A percentile compares a stretch with the other conserved stretches of the same genome.
These are phyloP conservation scores for Adansonia gregorii DNA, from an alignment of 441 rosid species.

Conservation along the genomic window DNA sequence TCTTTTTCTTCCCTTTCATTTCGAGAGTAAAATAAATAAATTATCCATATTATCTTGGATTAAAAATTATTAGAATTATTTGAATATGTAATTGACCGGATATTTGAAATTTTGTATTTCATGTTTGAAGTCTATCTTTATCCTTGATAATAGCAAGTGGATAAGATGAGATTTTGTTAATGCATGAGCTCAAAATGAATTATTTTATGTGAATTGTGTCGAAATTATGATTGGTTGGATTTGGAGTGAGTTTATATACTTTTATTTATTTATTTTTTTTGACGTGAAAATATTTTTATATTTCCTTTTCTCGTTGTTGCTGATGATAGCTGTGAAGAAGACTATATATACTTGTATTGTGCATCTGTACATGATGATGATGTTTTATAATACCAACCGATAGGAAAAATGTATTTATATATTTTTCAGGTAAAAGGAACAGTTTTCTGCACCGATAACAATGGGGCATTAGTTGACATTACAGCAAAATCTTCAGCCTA, in stretches of 20 bases:
- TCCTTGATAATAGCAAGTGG: background rate
- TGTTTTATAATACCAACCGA: background rate
- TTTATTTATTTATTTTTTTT: background rate
- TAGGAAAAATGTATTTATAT: slow-evolving; percentile 1
- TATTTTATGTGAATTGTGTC: background rate
- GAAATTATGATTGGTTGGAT: background rate
- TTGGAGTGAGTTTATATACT: background rate
- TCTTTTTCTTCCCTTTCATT: background rate
- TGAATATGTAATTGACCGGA: background rate
- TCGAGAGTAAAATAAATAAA: too few species aligned
- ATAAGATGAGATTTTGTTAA: background rate
- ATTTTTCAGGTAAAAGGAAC: slow-evolving; percentile 76
- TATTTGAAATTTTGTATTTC: background rate
- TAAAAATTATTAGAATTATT: background rate
- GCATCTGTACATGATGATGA: background rate
- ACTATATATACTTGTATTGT: too few species aligned
- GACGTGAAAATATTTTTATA: background rate
- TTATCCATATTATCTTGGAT: background rate
- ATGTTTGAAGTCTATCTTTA: background rate
- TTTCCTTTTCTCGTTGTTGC: background rate
- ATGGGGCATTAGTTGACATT: slow-evolving; percentile 88
- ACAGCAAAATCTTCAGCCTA: slow-evolving; percentile 83
- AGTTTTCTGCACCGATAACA: slow-evolving; percentile 63
- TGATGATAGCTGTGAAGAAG: background rate
- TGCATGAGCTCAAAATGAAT: background rate